phyloP scores from a whole-genome alignment of 768 basidiomycete genomes.

The Clavulina sp. region DNA sequence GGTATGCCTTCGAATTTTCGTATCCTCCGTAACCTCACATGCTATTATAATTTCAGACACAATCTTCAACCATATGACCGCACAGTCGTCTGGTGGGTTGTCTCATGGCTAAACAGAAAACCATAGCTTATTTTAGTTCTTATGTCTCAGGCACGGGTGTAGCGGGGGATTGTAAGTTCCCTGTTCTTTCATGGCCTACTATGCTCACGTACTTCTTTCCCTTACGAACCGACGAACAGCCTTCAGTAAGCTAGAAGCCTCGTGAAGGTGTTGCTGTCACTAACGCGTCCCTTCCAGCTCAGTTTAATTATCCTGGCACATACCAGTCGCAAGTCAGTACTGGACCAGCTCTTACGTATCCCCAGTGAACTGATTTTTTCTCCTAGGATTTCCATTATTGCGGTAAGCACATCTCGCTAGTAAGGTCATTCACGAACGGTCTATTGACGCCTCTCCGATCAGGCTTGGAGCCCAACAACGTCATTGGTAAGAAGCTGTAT shows the following conservation, averaged over 20 bases:
- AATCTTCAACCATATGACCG: conserved; percentile 15
- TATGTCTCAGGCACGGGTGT: conserved; percentile 11
- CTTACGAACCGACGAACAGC: no score
- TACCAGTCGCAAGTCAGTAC: conserved; percentile 5
- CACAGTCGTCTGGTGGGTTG: conserved; percentile 6
- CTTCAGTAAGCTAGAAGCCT: conserved; percentile 4
- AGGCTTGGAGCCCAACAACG: conserved; percentile 3
- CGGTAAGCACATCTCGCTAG: neutral
- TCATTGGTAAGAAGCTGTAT: neutral
- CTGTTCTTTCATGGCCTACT: neutral
- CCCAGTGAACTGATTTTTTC: neutral
- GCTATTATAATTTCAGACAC: no score
- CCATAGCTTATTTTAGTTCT: no score
- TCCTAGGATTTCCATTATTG: conserved; percentile 11
- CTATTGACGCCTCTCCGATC: neutral
- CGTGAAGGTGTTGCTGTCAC: neutral
- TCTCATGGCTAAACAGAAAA: neutral
- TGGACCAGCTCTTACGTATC: neutral
- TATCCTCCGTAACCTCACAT: no score
- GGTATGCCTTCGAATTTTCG: no score
- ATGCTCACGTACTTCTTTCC: no score
- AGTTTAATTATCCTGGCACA: conserved; percentile 13
- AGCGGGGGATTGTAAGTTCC: conserved; percentile 11
- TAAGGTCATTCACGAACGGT: neutral
- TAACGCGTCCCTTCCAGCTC: conserved; percentile 5